phyloP scores from a whole-genome alignment of 768 basidiomycete species.

The Symmetrospora coprosmae region DNA sequence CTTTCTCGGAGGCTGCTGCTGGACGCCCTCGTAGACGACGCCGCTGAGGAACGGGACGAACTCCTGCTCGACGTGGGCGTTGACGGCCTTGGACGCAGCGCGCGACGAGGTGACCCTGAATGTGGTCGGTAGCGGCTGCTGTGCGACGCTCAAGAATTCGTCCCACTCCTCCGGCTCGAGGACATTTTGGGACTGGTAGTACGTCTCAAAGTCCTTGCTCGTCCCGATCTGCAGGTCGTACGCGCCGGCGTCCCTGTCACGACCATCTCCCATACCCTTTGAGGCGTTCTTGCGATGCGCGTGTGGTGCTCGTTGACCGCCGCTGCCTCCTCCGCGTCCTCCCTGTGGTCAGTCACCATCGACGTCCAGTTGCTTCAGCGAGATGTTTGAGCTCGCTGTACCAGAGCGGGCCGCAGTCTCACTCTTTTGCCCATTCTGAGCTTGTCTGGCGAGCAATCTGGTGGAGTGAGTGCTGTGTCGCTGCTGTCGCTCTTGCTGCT shows the following conservation, averaged over 20 bases:
- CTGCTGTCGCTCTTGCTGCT: too few relatives aligned
- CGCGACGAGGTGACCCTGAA: conserved; percentile 59
- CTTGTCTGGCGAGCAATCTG: too few relatives aligned
- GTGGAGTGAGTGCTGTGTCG: too few relatives aligned
- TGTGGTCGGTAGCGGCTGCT: conserved; percentile 70
- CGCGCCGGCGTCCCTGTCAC: neutral
- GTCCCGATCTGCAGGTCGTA: neutral
- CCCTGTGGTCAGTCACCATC: too few relatives aligned
- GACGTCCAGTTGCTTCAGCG: too few relatives aligned
- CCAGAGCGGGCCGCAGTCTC: too few relatives aligned
- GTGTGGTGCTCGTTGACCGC: too few relatives aligned
- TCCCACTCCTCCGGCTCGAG: conserved; percentile 65
- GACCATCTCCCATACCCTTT: neutral
- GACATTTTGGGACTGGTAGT: conserved; percentile 53
- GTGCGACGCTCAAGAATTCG: conserved; percentile 50
- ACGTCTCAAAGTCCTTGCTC: conserved; percentile 38
- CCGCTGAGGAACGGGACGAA: conserved; percentile 65
- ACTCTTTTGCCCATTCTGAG: too few relatives aligned
- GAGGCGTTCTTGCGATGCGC: too few relatives aligned
- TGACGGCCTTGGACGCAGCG: conserved; percentile 47
- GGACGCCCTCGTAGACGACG: conserved; percentile 60
- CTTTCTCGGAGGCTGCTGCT: conserved; percentile 62
- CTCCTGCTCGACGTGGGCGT: conserved; percentile 56
- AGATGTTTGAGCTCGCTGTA: too few relatives aligned
- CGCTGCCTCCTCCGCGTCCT: too few relatives aligned